A percentile compares a stretch with the other conserved stretches of the same genome.
Conservation (phyloP, 176 grass and related monocot genomes). For the Typha latifolia region DNA sequence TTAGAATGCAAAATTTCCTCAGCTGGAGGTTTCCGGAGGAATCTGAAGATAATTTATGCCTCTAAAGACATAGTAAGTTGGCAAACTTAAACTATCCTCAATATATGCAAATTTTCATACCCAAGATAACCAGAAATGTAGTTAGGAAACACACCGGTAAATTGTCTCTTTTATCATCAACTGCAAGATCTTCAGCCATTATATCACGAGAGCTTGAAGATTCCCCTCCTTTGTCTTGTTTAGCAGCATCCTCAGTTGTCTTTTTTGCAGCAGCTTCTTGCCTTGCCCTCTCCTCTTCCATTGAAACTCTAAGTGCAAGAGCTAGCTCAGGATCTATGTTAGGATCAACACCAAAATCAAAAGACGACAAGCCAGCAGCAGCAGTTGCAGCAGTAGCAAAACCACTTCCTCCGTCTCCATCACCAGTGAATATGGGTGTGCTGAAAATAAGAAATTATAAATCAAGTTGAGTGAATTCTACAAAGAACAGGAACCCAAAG, state of each 20-base stretch:
- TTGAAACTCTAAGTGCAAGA: conserved; percentile 78
- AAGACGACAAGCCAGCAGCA: conserved; percentile 34
- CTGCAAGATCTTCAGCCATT: background rate
- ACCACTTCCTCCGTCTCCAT: conserved; percentile 79
- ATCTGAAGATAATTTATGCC: too few relatives aligned
- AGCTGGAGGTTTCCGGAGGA: too few relatives aligned
- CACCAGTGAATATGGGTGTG: conserved; percentile 93
- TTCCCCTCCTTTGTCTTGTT: conserved; percentile 11
- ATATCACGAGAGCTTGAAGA: conserved; percentile 13
- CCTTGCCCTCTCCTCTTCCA: conserved; percentile 94
- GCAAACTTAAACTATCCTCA: too few relatives aligned
- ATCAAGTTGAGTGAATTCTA: too few relatives aligned
- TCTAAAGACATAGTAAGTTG: too few relatives aligned
- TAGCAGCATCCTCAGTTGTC: conserved; percentile 9
- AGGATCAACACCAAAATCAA: conserved; percentile 95
- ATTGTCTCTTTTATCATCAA: conserved; percentile 7
- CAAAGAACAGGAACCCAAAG: too few relatives aligned
- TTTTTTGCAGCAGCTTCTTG: conserved; percentile 59
- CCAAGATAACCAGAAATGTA: background rate
- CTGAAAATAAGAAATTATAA: conserved; percentile 16
- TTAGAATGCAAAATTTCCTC: too few relatives aligned
- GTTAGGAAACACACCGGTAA: background rate
- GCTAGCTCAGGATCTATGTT: conserved; percentile 86
- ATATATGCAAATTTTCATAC: too few relatives aligned
- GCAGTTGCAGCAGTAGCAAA: conserved; percentile 90